Evolutionary conservation across 2,329 filamentous ascomycete genomes (phyloP).

Genomic region (Penicillium brasilianum): DNA sequence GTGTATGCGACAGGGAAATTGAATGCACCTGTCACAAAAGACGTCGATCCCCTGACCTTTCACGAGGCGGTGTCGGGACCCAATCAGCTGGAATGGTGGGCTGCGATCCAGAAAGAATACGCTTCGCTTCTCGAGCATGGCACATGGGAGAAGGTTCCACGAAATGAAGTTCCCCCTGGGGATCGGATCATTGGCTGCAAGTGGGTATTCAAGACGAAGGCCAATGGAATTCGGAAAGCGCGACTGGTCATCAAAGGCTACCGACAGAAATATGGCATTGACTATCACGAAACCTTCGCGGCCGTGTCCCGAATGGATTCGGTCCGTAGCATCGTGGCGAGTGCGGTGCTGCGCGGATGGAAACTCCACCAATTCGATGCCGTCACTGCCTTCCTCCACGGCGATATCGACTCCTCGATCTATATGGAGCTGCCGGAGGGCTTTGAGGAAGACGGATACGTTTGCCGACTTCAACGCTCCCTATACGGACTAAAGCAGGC

Average conservation of each 20-base stretch:
- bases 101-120: neutral
- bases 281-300: neutral
- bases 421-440: neutral
- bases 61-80: neutral
- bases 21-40: too few relatives aligned
- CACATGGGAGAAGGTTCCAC: neutral
- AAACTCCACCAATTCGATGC: neutral
- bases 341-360: neutral
- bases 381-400: neutral
- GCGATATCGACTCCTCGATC: neutral
- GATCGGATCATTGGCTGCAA: neutral
- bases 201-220: neutral
- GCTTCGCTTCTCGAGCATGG: neutral
- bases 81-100: neutral
- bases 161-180: neutral
- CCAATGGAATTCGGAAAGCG: neutral
- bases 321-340: neutral
- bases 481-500: neutral
- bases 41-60: neutral
- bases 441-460: neutral
- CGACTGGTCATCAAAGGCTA: neutral
- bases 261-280: neutral
- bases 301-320: neutral
- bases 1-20: too few relatives aligned
- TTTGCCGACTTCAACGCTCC: neutral